phyloP scores from a whole-genome alignment of 2,329 filamentous ascomycete species.

The Phialophora macrospora region DNA sequence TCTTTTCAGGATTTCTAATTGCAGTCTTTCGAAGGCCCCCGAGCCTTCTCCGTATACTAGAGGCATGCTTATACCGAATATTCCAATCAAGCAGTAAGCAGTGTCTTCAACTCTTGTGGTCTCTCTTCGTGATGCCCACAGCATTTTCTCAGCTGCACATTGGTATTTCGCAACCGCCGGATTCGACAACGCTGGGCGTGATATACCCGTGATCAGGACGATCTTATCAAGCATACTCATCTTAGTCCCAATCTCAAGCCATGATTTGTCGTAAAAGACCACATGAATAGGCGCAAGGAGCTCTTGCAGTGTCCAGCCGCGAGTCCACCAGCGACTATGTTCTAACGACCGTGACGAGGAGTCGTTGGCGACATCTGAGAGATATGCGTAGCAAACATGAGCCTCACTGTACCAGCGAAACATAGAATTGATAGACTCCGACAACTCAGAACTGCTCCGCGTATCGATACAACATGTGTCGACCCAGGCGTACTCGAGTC shows the following conservation, averaged over 20 bases:
- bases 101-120: constrained; percentile 49
- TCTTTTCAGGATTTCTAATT: constrained; percentile 33
- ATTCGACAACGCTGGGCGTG: neutral
- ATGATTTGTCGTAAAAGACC: constrained; percentile 25
- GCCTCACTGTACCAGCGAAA: constrained; percentile 35
- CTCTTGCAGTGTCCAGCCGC: constrained; percentile 35
- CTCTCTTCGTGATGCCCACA: constrained; percentile 30
- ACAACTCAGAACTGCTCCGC: constrained; percentile 35
- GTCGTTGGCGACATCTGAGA: constrained; percentile 25
- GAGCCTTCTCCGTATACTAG: constrained; percentile 50
- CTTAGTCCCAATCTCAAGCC: constrained; percentile 8
- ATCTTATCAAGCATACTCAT: neutral
- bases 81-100: constrained; percentile 52
- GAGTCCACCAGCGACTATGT: constrained; percentile 26
- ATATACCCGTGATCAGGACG: neutral
- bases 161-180: too few relatives aligned
- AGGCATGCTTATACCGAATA: constrained; percentile 54
- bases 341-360: neutral
- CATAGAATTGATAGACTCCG: constrained; percentile 31
- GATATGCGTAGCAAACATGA: constrained; percentile 25
- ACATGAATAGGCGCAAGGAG: constrained; percentile 35
- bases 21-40: constrained; percentile 35
- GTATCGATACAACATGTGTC: constrained; percentile 40
- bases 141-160: constrained; percentile 1
- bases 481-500: constrained; percentile 17